phyloP scores from a whole-genome alignment of 75 land plant species.

The Pinus tabuliformis region DNA sequence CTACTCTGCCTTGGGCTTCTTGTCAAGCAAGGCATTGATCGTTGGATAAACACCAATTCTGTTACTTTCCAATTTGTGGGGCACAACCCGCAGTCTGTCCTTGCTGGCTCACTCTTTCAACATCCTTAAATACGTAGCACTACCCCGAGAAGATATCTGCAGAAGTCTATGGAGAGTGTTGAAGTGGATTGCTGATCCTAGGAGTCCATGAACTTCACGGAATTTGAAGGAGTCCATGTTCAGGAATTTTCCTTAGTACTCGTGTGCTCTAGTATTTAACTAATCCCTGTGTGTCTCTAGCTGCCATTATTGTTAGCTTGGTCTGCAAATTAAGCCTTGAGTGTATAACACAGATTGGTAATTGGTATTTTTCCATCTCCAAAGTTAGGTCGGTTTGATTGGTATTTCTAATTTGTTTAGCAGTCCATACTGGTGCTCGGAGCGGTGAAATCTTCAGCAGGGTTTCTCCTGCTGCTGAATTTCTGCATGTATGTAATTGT shows the following conservation, averaged over 20 bases:
- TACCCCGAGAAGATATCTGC: too few relatives aligned
- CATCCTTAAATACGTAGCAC: too few relatives aligned
- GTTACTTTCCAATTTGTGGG: not conserved
- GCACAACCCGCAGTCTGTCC: not conserved
- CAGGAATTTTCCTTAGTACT: too few relatives aligned
- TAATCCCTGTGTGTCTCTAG: not conserved
- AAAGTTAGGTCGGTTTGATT: not conserved
- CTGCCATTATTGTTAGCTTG: not conserved
- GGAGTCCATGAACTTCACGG: too few relatives aligned
- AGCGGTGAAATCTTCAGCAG: slow-evolving; percentile 31
- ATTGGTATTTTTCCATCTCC: not conserved
- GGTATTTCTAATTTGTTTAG: not conserved
- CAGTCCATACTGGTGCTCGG: slow-evolving; percentile 13
- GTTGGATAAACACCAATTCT: not conserved
- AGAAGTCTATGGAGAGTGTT: too few relatives aligned
- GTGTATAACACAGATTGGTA: not conserved
- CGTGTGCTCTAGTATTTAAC: not conserved
- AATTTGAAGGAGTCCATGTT: too few relatives aligned
- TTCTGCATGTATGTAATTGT: slow-evolving; percentile 63
- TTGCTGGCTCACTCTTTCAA: not conserved
- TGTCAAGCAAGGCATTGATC: not conserved
- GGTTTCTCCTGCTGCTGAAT: slow-evolving; percentile 51
- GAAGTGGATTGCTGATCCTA: too few relatives aligned
- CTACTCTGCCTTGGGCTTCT: not conserved
- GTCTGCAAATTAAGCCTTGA: not conserved